Base-by-base conservation (phyloP, 768 basidiomycete species). In the Psilocybe subaeruginosa region DNA sequence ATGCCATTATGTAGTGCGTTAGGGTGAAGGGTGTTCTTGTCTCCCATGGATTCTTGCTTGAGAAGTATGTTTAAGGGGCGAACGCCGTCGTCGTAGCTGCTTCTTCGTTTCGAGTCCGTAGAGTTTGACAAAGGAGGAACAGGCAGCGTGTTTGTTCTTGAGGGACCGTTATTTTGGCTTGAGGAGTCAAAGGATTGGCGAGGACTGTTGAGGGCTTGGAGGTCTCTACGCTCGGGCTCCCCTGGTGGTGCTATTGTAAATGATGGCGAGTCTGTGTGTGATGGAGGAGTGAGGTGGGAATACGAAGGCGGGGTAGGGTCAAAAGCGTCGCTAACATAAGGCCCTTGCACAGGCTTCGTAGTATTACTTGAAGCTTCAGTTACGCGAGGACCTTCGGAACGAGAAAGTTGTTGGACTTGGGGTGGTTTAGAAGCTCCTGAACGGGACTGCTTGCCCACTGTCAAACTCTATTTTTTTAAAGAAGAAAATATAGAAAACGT, bases 11-110 rank as follows among this genome's bases (percentile, higher is more conserved):
- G 29, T 37, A 50, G 58, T 49, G 54, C 33, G 23, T 46, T 41
- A 2, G 61, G 63, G 39, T 66, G 67, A 30, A 64, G 60, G 37
- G 23, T 50, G 46, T 23, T 46, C 31, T 54, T 59, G 12, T 64
- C 59, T 54, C 60, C 14, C 16, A 47, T 31, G 11, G 63, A 47
- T 47, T 75, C 75, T 45, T 70, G 70, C 49, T 72, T 69, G 47
- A 75, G 72, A 8, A 76, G 60, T n/a, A 77, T 68, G 59, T 80
- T 73, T 49, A 81, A 65, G 8, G 80, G 78, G 41, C 78, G 78
- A 54, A 79, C 73, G 29, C 81, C 77, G 58, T 81, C 79, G 59
- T 82, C 81, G 60, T 78, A 78, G 57, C 80, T 82, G 49, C 79
- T 72, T 43, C 78, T 75, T 47, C 73, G 74, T 51, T 74, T 69